A percentile compares a stretch with the other conserved stretches of the same genome.
phyloP scores from a whole-genome alignment of 2,329 filamentous ascomycete species.

The Botrytis fragariae region DNA sequence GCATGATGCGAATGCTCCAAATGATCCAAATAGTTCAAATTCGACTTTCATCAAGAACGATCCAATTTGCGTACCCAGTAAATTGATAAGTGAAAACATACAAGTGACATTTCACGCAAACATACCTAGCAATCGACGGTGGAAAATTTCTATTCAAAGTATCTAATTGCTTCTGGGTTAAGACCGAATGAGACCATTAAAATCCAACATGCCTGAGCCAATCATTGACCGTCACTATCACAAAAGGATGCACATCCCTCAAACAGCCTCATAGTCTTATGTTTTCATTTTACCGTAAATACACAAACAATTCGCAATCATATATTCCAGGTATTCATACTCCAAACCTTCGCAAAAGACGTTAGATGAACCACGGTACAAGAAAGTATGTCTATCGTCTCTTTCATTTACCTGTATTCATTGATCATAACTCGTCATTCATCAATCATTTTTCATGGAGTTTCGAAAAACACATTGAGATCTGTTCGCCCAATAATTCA shows the following conservation, averaged over 20 bases:
- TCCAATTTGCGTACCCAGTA: background rate
- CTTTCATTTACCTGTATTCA: background rate
- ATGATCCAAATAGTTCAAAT: background rate
- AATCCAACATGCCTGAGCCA: background rate
- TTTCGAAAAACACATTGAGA: slow-evolving; percentile 25
- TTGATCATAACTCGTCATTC: slow-evolving; percentile 5
- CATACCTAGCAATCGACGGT: background rate
- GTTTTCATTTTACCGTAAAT: background rate
- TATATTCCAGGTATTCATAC: slow-evolving; percentile 6
- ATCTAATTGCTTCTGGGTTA: background rate
- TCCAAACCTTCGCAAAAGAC: background rate
- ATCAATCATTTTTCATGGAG: slow-evolving; percentile 25
- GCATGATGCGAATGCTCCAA: background rate
- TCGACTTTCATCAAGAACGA: background rate
- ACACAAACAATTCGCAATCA: background rate
- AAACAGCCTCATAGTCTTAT: background rate
- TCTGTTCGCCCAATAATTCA: slow-evolving; percentile 34
- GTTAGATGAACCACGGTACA: background rate
- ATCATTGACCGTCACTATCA: background rate
- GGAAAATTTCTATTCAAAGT: background rate
- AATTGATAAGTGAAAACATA: background rate
- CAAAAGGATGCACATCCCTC: background rate
- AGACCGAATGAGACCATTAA: background rate
- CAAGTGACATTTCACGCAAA: background rate
- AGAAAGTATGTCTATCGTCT: background rate